Percentiles rank a stretch among this genome's conserved stretches.
These are phyloP conservation scores for Galerina sulciceps DNA, from an alignment of 768 basidiomycete genomes.

Conservation along the genomic window DNA sequence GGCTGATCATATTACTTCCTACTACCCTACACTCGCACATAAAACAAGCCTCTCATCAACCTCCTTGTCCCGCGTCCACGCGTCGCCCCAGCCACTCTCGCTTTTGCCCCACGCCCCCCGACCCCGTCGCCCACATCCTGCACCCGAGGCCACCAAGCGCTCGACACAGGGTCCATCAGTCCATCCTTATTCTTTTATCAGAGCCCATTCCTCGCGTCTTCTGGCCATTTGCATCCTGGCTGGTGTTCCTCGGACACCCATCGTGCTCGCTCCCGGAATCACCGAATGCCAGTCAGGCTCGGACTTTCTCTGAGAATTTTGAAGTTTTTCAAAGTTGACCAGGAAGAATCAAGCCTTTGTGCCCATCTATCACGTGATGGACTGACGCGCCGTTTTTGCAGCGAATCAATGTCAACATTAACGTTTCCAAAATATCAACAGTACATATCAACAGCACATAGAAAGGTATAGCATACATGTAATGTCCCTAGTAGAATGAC, in stretches of 20 bases:
- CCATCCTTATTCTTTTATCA: slow-evolving; percentile 1
- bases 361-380: slow-evolving; percentile 15
- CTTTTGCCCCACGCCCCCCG: not conserved
- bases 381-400: not conserved
- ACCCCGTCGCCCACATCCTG: not conserved
- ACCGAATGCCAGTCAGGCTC: slow-evolving; percentile 7
- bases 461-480: not conserved
- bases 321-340: slow-evolving; percentile 15
- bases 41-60: slow-evolving; percentile 2
- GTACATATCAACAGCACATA: not conserved
- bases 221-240: not conserved
- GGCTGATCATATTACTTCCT: slow-evolving; percentile 32
- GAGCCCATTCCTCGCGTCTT: not conserved
- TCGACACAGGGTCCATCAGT: not conserved
- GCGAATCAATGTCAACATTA: not conserved
- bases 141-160: not conserved
- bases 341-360: slow-evolving; percentile 8
- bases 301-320: slow-evolving; percentile 21
- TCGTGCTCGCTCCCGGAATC: not conserved
- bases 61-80: slow-evolving; percentile 12
- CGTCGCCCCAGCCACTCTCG: slow-evolving; percentile 19
- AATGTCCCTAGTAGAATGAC: not conserved
- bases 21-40: slow-evolving; percentile 8
- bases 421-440: too few species aligned
- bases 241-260: not conserved